Evolutionary conservation across 2,329 filamentous ascomycete genomes (phyloP), one percentile per base, ranked within the genome.

Genomic region (Aschersonia sp.): DNA sequence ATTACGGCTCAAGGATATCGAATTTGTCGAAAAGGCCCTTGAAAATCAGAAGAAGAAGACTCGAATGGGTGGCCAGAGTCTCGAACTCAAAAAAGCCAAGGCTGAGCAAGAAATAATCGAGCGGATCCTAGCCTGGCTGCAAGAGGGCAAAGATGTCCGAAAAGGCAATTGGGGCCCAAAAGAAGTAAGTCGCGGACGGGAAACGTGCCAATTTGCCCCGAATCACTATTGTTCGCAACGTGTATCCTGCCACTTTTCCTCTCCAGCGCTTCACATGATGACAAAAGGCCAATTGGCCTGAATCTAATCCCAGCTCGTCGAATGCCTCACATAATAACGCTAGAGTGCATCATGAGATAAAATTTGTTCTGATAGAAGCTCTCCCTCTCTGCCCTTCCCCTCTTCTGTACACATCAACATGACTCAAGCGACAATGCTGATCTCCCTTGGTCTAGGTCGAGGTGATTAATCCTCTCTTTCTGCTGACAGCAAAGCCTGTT

Each of bases 241-340:
- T 5, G 9, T n/a, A 12, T 44, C 7, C 14, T 22, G 30, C 30
- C 12, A n/a, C 42, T 33, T 40, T 43, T 45, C 8, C 44, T 22
- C 12, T 41, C 2, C 30, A 45, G 37, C 48, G 54, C 56, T 58
- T 79, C 71, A 65, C 59, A 83, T 95, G 92, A 97, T 97, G 92
- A 97, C 82, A 84, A 94, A 95, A 84, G 92, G 88, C 87, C 81
- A 77, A 73, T 73, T 69, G 77, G 86, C 87, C 89, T 85, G 85
- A 88, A 75, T 85, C 73, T 86, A 89, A 94, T 87, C 92, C 92
- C 92, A 98, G 92, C 92, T 98, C 92, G 85, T 95, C 83, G 90
- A 97, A 83, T 79, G 77, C 79, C 84, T 85, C 81, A 76, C 70
- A 65, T 70, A 68, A 71, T 69, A 79, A 86, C 80, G 77, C 76